These are phyloP conservation scores for Pythium aquatile DNA, from an alignment of 352 stramenopile species.

Conservation along the genomic window DNA sequence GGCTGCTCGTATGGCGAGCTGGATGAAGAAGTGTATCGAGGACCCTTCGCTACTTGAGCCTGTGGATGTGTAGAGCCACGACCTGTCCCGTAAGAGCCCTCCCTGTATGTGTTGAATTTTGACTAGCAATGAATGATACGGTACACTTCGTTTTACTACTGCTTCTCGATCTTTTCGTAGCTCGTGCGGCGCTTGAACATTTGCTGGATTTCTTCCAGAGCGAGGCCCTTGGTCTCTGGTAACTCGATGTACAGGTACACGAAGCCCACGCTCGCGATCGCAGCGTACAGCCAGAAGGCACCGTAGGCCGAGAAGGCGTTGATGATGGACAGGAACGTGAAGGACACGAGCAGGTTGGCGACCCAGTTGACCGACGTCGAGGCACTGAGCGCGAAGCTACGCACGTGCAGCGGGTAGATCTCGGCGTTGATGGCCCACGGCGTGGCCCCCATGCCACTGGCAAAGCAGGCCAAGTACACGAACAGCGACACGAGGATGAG, in stretches of 20 bases:
- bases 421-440: slow-evolving; percentile 96
- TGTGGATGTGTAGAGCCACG: slow-evolving; percentile 27
- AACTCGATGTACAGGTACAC: slow-evolving; percentile 77
- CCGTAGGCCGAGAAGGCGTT: slow-evolving; percentile 49
- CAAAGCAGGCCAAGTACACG: slow-evolving; percentile 74
- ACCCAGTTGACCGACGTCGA: slow-evolving; percentile 93
- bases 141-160: slow-evolving; percentile 11
- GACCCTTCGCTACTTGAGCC: slow-evolving; percentile 51
- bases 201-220: slow-evolving; percentile 91
- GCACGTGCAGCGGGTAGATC: slow-evolving; percentile 90
- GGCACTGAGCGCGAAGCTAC: slow-evolving; percentile 83
- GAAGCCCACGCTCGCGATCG: slow-evolving; percentile 67
- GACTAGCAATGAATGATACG: not conserved
- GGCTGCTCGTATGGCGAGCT: slow-evolving; percentile 53
- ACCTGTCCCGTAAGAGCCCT: not conserved
- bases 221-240: slow-evolving; percentile 92
- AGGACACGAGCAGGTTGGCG: slow-evolving; percentile 90
- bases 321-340: slow-evolving; percentile 93
- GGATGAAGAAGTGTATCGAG: slow-evolving; percentile 50
- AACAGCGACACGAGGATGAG: slow-evolving; percentile 68
- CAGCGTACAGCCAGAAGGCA: slow-evolving; percentile 92
- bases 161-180: slow-evolving; percentile 46
- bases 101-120: slow-evolving; percentile 3
- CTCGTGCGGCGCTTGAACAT: slow-evolving; percentile 64
- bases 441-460: slow-evolving; percentile 82